Conservation (phyloP, 176 grass and related monocot species). For the Elaeis guineensis region DNA sequence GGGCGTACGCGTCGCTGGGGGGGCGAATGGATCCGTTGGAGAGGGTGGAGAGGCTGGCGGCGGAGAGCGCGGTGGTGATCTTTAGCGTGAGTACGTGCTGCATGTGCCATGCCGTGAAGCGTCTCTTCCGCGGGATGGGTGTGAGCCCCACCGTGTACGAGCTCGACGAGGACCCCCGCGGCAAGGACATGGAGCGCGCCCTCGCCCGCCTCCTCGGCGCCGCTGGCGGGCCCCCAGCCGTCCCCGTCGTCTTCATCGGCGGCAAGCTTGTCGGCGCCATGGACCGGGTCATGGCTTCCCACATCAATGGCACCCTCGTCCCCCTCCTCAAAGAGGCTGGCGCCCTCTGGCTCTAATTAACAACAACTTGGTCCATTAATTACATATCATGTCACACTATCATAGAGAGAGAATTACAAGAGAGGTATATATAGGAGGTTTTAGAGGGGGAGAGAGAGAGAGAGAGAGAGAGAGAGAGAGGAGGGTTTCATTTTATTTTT, state of each 20-base stretch:
- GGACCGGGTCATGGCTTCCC: constrained; percentile 86
- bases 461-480: no score
- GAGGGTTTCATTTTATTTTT: no score
- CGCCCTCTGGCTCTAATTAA: constrained; percentile 74
- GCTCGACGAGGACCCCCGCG: constrained; percentile 76
- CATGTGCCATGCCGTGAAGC: constrained; percentile 99
- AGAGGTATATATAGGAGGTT: no score
- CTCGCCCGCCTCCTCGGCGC: constrained; percentile 50
- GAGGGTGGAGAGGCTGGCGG: constrained; percentile 64
- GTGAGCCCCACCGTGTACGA: constrained; percentile 87
- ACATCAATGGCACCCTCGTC: constrained; percentile 85
- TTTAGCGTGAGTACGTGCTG: constrained; percentile 99
- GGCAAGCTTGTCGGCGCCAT: constrained; percentile 86
- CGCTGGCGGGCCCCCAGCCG: constrained; percentile 22
- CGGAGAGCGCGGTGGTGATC: constrained; percentile 91
- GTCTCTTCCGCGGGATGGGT: constrained; percentile 98
- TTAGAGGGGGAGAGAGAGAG: no score
- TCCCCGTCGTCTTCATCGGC: constrained; percentile 85
- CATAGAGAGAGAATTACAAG: no score
- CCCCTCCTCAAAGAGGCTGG: constrained; percentile 94
- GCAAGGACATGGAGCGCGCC: constrained; percentile 70
- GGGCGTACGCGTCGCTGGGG: constrained; percentile 36
- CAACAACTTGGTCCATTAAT: no score
- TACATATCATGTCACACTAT: no score
- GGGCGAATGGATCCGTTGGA: constrained; percentile 49